phyloP scores from a whole-genome alignment of 2,329 filamentous ascomycete genomes.

The Delphinella strobiligena region DNA sequence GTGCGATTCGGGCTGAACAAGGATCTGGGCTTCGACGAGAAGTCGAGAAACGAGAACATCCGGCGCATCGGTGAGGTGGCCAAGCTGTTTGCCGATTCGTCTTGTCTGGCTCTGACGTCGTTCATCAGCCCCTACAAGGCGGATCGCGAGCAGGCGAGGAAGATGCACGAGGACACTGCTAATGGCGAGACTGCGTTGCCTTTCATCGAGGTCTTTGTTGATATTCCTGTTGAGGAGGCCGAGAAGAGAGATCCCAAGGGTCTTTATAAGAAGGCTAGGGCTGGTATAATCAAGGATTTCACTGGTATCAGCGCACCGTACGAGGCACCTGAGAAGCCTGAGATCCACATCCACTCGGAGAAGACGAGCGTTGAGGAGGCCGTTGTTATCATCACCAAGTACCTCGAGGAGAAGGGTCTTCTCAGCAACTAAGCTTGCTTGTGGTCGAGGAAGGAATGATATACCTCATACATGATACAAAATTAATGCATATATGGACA shows the following conservation, averaged over 20 bases:
- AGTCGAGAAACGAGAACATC: slow-evolving; percentile 95
- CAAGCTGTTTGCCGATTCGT: slow-evolving; percentile 87
- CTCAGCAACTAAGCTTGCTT: slow-evolving; percentile 24
- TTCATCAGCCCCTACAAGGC: slow-evolving; percentile 94
- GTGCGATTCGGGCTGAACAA: slow-evolving; percentile 97
- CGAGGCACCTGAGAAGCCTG: slow-evolving; percentile 73
- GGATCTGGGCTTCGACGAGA: slow-evolving; percentile 87
- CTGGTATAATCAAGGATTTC: slow-evolving; percentile 92
- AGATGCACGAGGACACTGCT: slow-evolving; percentile 56
- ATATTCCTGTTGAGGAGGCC: slow-evolving; percentile 81
- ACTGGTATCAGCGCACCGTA: slow-evolving; percentile 93
- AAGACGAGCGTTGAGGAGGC: slow-evolving; percentile 79
- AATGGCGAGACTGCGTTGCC: slow-evolving; percentile 53
- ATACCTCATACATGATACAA: too few relatives aligned
- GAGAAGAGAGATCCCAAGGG: slow-evolving; percentile 96
- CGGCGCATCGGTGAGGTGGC: slow-evolving; percentile 91
- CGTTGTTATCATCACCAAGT: slow-evolving; percentile 71
- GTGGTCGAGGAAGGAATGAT: not conserved
- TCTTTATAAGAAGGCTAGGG: slow-evolving; percentile 90
- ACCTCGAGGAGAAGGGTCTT: slow-evolving; percentile 60
- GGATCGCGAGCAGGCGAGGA: slow-evolving; percentile 71
- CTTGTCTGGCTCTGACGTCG: slow-evolving; percentile 78
- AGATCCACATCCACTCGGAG: slow-evolving; percentile 77
- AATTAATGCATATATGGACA: slow-evolving; percentile 1
- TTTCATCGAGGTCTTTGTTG: slow-evolving; percentile 89